Conservation (phyloP, 2,329 filamentous ascomycete species). For the Westerdykella ornata region DNA sequence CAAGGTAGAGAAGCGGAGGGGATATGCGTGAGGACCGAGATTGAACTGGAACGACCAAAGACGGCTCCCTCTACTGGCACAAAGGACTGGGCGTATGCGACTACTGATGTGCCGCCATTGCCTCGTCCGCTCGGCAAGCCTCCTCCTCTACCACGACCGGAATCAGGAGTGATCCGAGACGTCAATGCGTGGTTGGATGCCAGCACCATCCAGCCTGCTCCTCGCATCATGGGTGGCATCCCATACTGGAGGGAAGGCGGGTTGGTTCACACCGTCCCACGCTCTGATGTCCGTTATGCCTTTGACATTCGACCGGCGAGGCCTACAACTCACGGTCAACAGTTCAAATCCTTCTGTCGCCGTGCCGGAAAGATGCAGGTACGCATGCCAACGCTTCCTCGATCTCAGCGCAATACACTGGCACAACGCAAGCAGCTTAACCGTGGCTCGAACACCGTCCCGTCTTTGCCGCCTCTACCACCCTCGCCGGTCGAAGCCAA, state of each 20-base stretch:
- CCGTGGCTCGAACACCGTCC: constrained; percentile 19
- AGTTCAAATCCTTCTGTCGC: constrained; percentile 21
- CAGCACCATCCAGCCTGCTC: constrained; percentile 19
- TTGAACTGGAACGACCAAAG: constrained; percentile 15
- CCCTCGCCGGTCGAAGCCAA: too few relatives aligned
- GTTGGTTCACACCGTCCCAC: constrained; percentile 3
- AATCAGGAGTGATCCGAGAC: constrained; percentile 21
- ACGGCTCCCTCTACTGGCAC: constrained; percentile 19
- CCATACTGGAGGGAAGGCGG: constrained; percentile 28
- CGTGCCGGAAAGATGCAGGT: constrained; percentile 26
- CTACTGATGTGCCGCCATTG: constrained; percentile 7
- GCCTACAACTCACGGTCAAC: constrained; percentile 14
- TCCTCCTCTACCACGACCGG: constrained; percentile 20
- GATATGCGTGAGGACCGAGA: constrained; percentile 3
- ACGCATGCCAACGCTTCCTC: constrained; percentile 24
- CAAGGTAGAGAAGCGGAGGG: constrained; percentile 6
- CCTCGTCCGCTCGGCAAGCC: constrained; percentile 8
- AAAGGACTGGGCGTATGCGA: background rate
- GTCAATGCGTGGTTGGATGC: constrained; percentile 32
- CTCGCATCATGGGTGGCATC: constrained; percentile 29
- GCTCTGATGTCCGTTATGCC: constrained; percentile 21
- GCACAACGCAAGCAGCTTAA: constrained; percentile 12
- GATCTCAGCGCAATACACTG: constrained; percentile 9
- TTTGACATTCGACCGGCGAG: constrained; percentile 17
- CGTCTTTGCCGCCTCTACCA: constrained; percentile 9